Conservation (phyloP, 495 filamentous ascomycete species). For the Echria macrotheca region DNA sequence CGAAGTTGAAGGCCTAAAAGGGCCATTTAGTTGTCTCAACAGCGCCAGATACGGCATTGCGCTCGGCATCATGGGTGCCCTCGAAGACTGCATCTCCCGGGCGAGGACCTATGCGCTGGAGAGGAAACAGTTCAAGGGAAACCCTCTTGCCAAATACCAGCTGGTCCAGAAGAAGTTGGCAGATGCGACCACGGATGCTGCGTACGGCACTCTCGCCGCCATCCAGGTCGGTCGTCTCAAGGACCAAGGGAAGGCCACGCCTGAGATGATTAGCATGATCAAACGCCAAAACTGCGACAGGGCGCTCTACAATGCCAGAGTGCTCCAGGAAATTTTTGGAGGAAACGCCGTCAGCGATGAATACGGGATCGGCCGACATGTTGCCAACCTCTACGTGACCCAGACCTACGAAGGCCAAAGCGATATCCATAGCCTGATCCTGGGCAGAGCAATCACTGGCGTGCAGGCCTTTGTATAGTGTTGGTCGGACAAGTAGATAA, state of each 20-base stretch:
- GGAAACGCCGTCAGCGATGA: conserved; percentile 97
- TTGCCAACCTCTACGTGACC: conserved; percentile 93
- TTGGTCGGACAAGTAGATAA: background rate
- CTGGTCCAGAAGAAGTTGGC: conserved; percentile 97
- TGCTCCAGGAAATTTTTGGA: conserved; percentile 90
- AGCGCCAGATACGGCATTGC: conserved; percentile 90
- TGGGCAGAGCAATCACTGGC: conserved; percentile 58
- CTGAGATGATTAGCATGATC: conserved; percentile 98
- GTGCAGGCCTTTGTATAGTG: conserved; percentile 52
- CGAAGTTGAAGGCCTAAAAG: conserved; percentile 76
- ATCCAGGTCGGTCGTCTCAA: conserved; percentile 89
- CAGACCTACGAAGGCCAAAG: conserved; percentile 98
- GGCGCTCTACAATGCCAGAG: conserved; percentile 72
- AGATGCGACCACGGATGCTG: conserved; percentile 84
- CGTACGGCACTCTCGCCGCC: conserved; percentile 80
- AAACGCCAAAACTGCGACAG: conserved; percentile 97
- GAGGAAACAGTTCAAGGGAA: conserved; percentile 92
- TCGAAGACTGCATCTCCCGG: conserved; percentile 82
- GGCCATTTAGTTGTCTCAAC: conserved; percentile 92
- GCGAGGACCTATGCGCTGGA: conserved; percentile 84
- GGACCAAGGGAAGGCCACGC: conserved; percentile 78
- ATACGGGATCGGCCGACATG: conserved; percentile 90
- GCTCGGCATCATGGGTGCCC: conserved; percentile 85
- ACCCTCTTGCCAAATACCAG: conserved; percentile 94
- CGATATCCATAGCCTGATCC: conserved; percentile 78